A percentile compares a stretch with the other conserved stretches of the same genome.
Evolutionary conservation across 176 grass and related monocot species (phyloP).

Genomic region (Puya raimondii): DNA sequence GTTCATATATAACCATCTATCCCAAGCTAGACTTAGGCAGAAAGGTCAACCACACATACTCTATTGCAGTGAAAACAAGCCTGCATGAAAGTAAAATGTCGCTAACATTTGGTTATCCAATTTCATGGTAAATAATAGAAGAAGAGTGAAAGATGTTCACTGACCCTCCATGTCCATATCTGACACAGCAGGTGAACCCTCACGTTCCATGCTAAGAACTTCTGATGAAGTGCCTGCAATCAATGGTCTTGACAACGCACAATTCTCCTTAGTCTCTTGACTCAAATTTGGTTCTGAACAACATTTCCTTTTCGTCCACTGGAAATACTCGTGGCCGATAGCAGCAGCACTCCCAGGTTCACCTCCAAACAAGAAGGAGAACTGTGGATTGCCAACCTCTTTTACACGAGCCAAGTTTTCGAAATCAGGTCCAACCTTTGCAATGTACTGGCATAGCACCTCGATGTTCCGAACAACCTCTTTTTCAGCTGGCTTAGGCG

Average conservation of each 20-base stretch:
- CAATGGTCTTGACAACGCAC: slow-evolving; percentile 13
- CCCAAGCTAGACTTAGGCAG: background rate
- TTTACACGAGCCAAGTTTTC: slow-evolving; percentile 7
- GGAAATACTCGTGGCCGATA: slow-evolving; percentile 21
- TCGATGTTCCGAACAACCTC: slow-evolving; percentile 21
- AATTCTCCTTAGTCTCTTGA: background rate
- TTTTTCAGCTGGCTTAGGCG: slow-evolving; percentile 12
- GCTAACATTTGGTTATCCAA: slow-evolving; percentile 1
- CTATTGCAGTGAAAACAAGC: background rate
- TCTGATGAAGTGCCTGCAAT: background rate
- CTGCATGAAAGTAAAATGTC: background rate
- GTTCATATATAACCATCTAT: background rate
- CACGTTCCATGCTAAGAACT: slow-evolving; percentile 15
- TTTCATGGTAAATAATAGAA: background rate
- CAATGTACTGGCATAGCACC: slow-evolving; percentile 1
- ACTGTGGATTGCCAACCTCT: slow-evolving; percentile 9
- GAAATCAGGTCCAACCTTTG: slow-evolving; percentile 5
- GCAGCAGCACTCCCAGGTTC: slow-evolving; percentile 18
- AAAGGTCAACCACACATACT: background rate
- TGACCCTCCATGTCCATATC: slow-evolving; percentile 97
- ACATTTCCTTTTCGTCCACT: slow-evolving; percentile 17
- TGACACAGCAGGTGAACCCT: slow-evolving; percentile 46
- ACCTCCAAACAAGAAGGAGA: slow-evolving; percentile 14
- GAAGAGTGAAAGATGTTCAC: slow-evolving; percentile 7
- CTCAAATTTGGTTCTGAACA: background rate